Evolutionary conservation across 2,329 filamentous ascomycete genomes (phyloP).

Genomic region (Penicillium sp.): DNA sequence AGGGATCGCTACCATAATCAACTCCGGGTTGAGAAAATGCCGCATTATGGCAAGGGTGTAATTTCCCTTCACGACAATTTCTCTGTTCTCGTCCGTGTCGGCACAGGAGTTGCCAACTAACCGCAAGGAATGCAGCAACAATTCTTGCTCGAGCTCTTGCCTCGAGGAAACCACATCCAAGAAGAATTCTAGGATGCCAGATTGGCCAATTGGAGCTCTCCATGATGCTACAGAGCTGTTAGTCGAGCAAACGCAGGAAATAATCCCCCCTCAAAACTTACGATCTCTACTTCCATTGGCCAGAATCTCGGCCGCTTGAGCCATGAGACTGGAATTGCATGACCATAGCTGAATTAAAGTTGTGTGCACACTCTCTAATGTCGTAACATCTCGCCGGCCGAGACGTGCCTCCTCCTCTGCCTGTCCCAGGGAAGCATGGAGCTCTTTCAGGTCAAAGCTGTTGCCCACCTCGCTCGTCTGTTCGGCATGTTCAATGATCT

Average conservation of each 20-base stretch:
- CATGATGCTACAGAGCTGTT: slow-evolving; percentile 34
- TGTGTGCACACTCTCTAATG: slow-evolving; percentile 28
- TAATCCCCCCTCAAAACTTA: slow-evolving; percentile 25
- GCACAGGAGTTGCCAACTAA: slow-evolving; percentile 49
- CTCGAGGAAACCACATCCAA: slow-evolving; percentile 39
- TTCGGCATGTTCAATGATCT: slow-evolving; percentile 28
- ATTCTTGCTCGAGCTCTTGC: slow-evolving; percentile 26
- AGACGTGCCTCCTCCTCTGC: slow-evolving; percentile 26
- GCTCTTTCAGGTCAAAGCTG: slow-evolving; percentile 27
- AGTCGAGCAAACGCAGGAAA: neutral
- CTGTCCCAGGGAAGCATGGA: slow-evolving; percentile 32
- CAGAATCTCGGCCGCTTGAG: slow-evolving; percentile 38
- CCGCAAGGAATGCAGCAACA: slow-evolving; percentile 44
- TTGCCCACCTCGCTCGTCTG: slow-evolving; percentile 22
- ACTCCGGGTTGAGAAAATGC: slow-evolving; percentile 34
- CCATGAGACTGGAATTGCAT: slow-evolving; percentile 36
- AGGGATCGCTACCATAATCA: slow-evolving; percentile 43
- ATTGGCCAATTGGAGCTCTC: slow-evolving; percentile 40
- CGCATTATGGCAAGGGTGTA: slow-evolving; percentile 41
- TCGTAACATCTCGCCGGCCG: slow-evolving; percentile 21
- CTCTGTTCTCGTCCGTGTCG: slow-evolving; percentile 47
- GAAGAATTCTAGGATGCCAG: slow-evolving; percentile 45
- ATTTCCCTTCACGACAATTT: slow-evolving; percentile 40
- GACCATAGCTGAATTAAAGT: slow-evolving; percentile 40
- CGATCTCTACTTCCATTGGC: slow-evolving; percentile 46